Percentiles rank a stretch among this genome's conserved stretches.
phyloP scores from a whole-genome alignment of 2,329 filamentous ascomycete genomes.

The Colletotrichum agaves region DNA sequence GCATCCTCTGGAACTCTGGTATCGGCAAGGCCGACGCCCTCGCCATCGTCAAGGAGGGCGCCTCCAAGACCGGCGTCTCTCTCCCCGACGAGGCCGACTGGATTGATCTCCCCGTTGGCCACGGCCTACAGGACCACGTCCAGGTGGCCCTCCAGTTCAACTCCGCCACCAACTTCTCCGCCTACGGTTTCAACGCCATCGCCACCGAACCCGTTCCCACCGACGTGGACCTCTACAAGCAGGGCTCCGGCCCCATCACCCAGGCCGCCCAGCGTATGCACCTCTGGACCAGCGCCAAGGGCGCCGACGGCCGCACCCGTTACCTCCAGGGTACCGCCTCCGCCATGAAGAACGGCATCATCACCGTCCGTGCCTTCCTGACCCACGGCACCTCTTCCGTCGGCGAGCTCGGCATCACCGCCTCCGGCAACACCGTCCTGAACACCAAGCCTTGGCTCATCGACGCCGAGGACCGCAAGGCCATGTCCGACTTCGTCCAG shows the following conservation, averaged over 20 bases:
- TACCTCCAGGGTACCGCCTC: slow-evolving; percentile 42
- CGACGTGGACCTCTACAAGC: slow-evolving; percentile 39
- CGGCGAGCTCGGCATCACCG: slow-evolving; percentile 41
- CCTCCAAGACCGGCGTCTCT: slow-evolving; percentile 49
- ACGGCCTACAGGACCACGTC: slow-evolving; percentile 67
- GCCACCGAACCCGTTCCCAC: slow-evolving; percentile 26
- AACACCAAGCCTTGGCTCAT: slow-evolving; percentile 40
- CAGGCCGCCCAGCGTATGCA: slow-evolving; percentile 41
- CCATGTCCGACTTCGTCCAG: slow-evolving; percentile 35
- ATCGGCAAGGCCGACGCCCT: slow-evolving; percentile 40
- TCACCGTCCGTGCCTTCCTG: slow-evolving; percentile 40
- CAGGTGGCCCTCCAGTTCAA: slow-evolving; percentile 39
- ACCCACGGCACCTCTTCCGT: slow-evolving; percentile 42
- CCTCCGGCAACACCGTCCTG: slow-evolving; percentile 40
- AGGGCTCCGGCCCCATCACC: slow-evolving; percentile 40
- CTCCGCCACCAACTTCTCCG: slow-evolving; percentile 35
- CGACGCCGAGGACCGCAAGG: slow-evolving; percentile 40
- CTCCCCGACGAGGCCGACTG: slow-evolving; percentile 62
- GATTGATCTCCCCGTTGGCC: slow-evolving; percentile 68
- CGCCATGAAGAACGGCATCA: slow-evolving; percentile 35
- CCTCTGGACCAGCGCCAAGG: slow-evolving; percentile 41
- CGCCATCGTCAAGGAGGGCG: slow-evolving; percentile 37
- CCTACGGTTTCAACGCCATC: slow-evolving; percentile 36
- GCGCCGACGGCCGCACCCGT: slow-evolving; percentile 40
- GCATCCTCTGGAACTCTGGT: slow-evolving; percentile 38